phyloP scores from a whole-genome alignment of 805 yeast genomes.

The Metschnikowia hibisci region DNA sequence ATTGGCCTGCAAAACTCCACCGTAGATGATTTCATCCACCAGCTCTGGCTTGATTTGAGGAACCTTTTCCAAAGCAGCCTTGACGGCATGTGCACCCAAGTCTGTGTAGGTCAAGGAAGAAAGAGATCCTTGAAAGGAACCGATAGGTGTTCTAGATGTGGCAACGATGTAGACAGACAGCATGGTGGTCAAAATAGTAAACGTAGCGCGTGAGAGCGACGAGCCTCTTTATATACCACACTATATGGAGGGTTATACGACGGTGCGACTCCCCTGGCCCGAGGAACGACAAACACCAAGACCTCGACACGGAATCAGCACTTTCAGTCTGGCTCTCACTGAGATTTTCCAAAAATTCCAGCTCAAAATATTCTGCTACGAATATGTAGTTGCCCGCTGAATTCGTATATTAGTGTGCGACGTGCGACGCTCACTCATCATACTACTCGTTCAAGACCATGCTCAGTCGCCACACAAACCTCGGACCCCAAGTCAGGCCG shows the following conservation, averaged over 20 bases:
- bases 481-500: no score
- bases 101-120: slow-evolving; percentile 75
- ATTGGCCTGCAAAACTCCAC: slow-evolving; percentile 89
- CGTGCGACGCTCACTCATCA: no score
- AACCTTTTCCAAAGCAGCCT: slow-evolving; percentile 77
- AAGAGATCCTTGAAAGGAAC: slow-evolving; percentile 85
- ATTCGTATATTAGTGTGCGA: no score
- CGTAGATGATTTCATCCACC: slow-evolving; percentile 88
- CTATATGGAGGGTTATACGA: slow-evolving; percentile 7
- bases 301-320: neutral
- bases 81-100: slow-evolving; percentile 89
- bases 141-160: slow-evolving; percentile 92
- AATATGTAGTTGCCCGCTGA: no score
- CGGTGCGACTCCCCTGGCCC: slow-evolving; percentile 3
- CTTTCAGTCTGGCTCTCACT: no score
- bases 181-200: slow-evolving; percentile 4
- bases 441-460: no score
- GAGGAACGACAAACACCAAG: neutral
- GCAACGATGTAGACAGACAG: slow-evolving; percentile 79
- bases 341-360: no score
- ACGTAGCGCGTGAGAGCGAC: neutral
- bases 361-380: no score
- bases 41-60: slow-evolving; percentile 73
- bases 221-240: slow-evolving; percentile 2
- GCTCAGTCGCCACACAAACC: no score